phyloP scores from a whole-genome alignment of 257 asterid species.

The Coffea canephora region DNA sequence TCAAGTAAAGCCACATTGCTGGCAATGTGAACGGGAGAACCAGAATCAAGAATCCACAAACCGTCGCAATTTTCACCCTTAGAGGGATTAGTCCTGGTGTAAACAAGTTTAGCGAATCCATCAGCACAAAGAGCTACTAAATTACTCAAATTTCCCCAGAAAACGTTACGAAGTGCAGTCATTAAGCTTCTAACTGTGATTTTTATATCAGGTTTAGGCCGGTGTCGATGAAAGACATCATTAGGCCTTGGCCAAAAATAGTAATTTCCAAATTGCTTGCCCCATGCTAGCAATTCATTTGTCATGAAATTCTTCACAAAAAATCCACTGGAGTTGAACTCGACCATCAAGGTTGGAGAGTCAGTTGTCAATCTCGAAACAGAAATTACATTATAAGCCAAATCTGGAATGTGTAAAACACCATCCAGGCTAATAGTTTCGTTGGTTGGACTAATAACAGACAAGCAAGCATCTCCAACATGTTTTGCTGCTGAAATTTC shows the following conservation, averaged over 20 bases:
- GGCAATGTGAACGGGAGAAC: neutral
- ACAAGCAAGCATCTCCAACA: too few relatives aligned
- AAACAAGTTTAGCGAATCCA: too few relatives aligned
- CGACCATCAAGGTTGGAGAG: neutral
- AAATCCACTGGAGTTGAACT: neutral
- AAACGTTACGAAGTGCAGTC: too few relatives aligned
- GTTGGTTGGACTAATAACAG: neutral
- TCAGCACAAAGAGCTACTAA: too few relatives aligned
- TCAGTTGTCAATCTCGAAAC: neutral
- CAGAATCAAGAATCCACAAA: neutral
- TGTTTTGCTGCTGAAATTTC: too few relatives aligned
- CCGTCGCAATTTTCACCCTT: too few relatives aligned
- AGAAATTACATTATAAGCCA: neutral
- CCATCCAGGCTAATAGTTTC: neutral
- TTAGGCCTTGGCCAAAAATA: too few relatives aligned
- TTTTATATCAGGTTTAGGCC: too few relatives aligned
- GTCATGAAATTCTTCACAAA: neutral
- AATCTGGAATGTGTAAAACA: neutral
- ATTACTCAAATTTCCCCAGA: too few relatives aligned
- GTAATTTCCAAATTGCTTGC: neutral
- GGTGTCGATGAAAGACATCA: too few relatives aligned
- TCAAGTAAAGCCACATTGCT: neutral
- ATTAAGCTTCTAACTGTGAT: too few relatives aligned
- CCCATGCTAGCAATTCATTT: neutral
- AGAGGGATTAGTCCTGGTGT: too few relatives aligned